These are phyloP conservation scores for Ophiognomonia clavigignenti-juglandacearum DNA, from an alignment of 2,329 filamentous ascomycete species.

Conservation along the genomic window DNA sequence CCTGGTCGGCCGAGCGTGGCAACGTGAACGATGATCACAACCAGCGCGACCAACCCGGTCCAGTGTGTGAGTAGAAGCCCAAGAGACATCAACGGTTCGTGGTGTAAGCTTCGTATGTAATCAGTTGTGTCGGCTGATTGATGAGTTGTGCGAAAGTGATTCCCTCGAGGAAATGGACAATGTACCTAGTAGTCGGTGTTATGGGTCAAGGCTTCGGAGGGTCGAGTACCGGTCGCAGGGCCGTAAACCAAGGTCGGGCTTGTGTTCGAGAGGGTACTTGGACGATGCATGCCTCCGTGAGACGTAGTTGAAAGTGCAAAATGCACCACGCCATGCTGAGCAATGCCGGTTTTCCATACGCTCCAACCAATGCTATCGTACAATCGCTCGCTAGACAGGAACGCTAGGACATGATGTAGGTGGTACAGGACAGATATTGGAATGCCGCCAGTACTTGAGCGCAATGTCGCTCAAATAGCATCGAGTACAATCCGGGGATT, in stretches of 20 bases:
- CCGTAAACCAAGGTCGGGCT: too few species aligned
- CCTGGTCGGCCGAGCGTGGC: background rate
- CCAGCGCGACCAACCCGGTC: background rate
- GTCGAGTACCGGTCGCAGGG: too few species aligned
- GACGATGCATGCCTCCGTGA: background rate
- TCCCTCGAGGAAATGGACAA: too few species aligned
- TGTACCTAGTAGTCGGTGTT: too few species aligned
- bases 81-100: too few species aligned
- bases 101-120: too few species aligned
- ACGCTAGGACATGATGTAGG: background rate
- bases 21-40: background rate
- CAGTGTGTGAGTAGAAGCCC: too few species aligned
- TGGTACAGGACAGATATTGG: constrained; percentile 7
- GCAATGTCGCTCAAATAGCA: constrained; percentile 3
- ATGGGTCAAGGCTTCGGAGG: too few species aligned
- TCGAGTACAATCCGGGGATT: constrained; percentile 6
- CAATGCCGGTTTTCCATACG: constrained; percentile 4
- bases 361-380: constrained; percentile 13
- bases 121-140: too few species aligned
- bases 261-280: background rate
- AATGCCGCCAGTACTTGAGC: constrained; percentile 3
- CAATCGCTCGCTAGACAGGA: constrained; percentile 13
- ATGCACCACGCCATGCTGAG: constrained; percentile 7
- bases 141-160: too few species aligned
- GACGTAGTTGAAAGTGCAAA: background rate